Conservation (phyloP, 768 basidiomycete species). For the Megacollybia marginata region DNA sequence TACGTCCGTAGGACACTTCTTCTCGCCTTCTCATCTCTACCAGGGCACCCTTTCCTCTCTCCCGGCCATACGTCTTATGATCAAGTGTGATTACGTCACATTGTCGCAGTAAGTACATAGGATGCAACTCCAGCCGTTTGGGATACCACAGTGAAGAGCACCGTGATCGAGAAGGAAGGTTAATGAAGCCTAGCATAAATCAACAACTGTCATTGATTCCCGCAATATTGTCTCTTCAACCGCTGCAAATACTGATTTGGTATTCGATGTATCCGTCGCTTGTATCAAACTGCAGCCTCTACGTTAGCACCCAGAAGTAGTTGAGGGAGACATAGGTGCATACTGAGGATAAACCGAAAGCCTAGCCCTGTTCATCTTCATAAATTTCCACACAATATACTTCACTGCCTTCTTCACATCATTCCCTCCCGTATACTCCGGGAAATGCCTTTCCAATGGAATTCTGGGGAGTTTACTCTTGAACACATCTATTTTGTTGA, state of each 20-base stretch:
- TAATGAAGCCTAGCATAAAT: too few relatives aligned
- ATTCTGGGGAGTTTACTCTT: slow-evolving; percentile 51
- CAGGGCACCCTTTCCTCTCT: too few relatives aligned
- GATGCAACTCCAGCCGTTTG: too few relatives aligned
- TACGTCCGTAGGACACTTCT: too few relatives aligned
- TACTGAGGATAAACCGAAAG: slow-evolving; percentile 90
- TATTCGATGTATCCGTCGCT: slow-evolving; percentile 81
- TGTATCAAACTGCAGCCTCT: slow-evolving; percentile 54
- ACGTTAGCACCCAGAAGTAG: too few relatives aligned
- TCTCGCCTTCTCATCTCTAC: too few relatives aligned
- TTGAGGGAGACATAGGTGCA: slow-evolving; percentile 24
- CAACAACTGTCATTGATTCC: too few relatives aligned
- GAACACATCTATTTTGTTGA: slow-evolving; percentile 74
- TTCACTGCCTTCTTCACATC: slow-evolving; percentile 79
- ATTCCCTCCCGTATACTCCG: slow-evolving; percentile 82
- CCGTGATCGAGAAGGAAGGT: too few relatives aligned
- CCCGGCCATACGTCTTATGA: too few relatives aligned
- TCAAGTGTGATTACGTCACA: too few relatives aligned
- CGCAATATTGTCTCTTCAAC: slow-evolving; percentile 90
- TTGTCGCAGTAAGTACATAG: too few relatives aligned
- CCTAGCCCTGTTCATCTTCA: slow-evolving; percentile 69
- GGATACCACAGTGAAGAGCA: too few relatives aligned
- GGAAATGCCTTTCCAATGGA: slow-evolving; percentile 83
- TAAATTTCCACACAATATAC: slow-evolving; percentile 72
- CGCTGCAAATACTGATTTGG: slow-evolving; percentile 75